phyloP scores from a whole-genome alignment of 768 basidiomycete genomes.

The button mushroom (Agaricus bisporus) region DNA sequence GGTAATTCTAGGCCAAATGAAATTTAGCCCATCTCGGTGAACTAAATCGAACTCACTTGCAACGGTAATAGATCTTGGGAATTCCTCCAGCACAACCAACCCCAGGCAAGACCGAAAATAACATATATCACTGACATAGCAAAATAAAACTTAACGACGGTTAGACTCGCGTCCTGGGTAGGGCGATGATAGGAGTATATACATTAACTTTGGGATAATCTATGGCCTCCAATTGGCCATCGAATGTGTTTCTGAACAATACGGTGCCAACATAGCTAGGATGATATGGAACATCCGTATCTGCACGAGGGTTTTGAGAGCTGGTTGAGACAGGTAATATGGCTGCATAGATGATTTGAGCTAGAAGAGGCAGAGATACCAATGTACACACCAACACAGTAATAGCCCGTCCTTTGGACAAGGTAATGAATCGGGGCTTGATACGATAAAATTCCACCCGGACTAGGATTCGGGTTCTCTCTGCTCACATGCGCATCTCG shows the following conservation, averaged over 20 bases:
- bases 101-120: slow-evolving; percentile 69
- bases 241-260: slow-evolving; percentile 82
- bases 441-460: slow-evolving; percentile 49
- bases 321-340: slow-evolving; percentile 87
- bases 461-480: slow-evolving; percentile 35
- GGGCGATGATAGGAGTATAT: slow-evolving; percentile 23
- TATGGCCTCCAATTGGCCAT: slow-evolving; percentile 82
- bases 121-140: slow-evolving; percentile 77
- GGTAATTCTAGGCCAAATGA: slow-evolving; percentile 60
- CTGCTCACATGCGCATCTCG: slow-evolving; percentile 17
- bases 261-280: slow-evolving; percentile 76
- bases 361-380: background rate
- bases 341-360: slow-evolving; percentile 35
- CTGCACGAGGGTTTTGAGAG: slow-evolving; percentile 29
- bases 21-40: background rate
- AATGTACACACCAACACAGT: slow-evolving; percentile 76
- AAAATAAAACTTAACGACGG: slow-evolving; percentile 72
- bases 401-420: slow-evolving; percentile 87
- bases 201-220: slow-evolving; percentile 98
- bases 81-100: slow-evolving; percentile 75
- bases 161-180: background rate
- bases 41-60: slow-evolving; percentile 46
- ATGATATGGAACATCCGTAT: slow-evolving; percentile 56
- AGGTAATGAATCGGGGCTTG: slow-evolving; percentile 72
- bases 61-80: slow-evolving; percentile 82